A percentile compares a stretch with the other conserved stretches of the same genome.
Conservation (phyloP, 129 eudicot genomes). For the Pseudognaphalium luteoalbum region DNA sequence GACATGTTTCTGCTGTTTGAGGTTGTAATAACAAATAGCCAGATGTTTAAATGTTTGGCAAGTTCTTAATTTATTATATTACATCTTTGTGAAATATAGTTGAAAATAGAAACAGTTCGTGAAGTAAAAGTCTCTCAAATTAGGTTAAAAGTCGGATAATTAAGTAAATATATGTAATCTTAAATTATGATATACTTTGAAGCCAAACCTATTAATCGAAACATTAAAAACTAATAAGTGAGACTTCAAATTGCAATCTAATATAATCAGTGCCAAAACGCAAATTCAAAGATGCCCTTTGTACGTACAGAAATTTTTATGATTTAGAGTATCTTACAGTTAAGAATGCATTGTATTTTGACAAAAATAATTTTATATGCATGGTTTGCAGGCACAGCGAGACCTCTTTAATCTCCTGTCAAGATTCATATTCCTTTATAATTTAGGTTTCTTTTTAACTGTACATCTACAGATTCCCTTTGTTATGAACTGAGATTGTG, state of each 20-base stretch:
- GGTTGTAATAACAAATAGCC: neutral
- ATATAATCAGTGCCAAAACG: neutral
- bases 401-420: slow-evolving; percentile 93
- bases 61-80: neutral
- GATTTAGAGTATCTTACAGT: neutral
- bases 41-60: neutral
- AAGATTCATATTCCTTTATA: slow-evolving; percentile 72
- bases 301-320: neutral
- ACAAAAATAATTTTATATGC: neutral
- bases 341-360: neutral
- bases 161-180: neutral
- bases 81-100: neutral
- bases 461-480: neutral
- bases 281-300: neutral
- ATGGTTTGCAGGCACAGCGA: slow-evolving; percentile 64
- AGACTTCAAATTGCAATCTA: neutral
- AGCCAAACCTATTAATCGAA: neutral
- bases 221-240: neutral
- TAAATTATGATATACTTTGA: neutral
- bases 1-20: neutral
- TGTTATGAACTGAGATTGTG: neutral
- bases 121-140: neutral
- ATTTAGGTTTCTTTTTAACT: slow-evolving; percentile 53
- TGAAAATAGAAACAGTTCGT: neutral
- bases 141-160: neutral